Conservation (phyloP, 108 stramenopile genomes). For the Licmophora abbreviata region DNA sequence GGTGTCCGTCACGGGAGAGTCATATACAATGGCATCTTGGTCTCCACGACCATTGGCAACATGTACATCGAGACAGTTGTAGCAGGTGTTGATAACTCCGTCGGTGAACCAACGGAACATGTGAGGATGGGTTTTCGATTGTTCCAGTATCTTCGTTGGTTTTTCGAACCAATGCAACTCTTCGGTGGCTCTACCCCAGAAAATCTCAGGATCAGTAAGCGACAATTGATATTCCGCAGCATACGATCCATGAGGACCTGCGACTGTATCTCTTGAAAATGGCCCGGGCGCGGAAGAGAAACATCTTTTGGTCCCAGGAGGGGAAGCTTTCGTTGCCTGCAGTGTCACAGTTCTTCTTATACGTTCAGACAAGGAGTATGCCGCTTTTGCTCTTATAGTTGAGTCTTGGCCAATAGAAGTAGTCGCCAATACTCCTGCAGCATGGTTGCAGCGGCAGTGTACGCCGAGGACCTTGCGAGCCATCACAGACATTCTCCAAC, state of each 20-base stretch:
- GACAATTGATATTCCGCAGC: constrained; percentile 21
- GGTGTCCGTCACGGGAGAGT: constrained; percentile 43
- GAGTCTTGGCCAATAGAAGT: no score
- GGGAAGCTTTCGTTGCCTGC: no score
- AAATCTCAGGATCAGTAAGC: constrained; percentile 19
- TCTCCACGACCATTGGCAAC: constrained; percentile 46
- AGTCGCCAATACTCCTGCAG: no score
- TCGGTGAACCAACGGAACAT: constrained; percentile 37
- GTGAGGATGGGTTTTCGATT: constrained; percentile 9
- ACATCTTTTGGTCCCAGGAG: no score
- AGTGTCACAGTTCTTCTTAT: no score
- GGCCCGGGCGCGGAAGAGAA: no score
- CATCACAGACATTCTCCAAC: no score
- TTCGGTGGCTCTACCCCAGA: constrained; percentile 25
- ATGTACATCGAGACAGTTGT: constrained; percentile 69
- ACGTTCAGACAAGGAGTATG: no score
- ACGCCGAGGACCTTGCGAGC: no score
- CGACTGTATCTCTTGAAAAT: no score
- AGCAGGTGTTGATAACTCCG: constrained; percentile 53
- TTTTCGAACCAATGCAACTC: constrained; percentile 20
- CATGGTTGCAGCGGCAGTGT: no score
- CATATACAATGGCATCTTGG: constrained; percentile 52
- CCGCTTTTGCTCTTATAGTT: no score
- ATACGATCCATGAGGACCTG: constrained; percentile 25
- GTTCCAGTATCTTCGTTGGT: constrained; percentile 15